A percentile compares a stretch with the other conserved stretches of the same genome.
These are phyloP conservation scores for Eucalyptus paniculata DNA, from an alignment of 345 rosid species.

Conservation along the genomic window DNA sequence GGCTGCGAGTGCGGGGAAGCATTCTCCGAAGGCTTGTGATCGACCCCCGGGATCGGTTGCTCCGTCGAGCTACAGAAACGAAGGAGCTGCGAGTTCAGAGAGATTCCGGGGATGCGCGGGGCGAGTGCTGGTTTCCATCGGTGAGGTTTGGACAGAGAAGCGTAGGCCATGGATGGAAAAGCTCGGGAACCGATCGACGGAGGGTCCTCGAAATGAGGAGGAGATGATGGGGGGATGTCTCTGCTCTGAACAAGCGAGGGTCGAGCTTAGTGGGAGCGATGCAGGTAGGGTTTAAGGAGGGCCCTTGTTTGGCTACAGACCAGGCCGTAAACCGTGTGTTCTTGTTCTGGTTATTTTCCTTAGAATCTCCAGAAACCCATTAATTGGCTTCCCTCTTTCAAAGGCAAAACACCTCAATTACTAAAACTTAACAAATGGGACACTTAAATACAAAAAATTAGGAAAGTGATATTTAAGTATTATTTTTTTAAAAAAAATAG, in stretches of 20 bases:
- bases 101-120: background rate
- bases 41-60: background rate
- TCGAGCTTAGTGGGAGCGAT: background rate
- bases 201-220: background rate
- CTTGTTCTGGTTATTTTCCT: background rate
- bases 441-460: no score
- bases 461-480: no score
- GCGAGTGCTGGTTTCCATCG: background rate
- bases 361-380: background rate
- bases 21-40: background rate
- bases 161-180: background rate
- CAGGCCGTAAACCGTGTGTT: background rate
- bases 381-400: background rate
- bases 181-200: background rate
- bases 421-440: accelerated
- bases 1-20: background rate
- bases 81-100: background rate
- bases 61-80: background rate
- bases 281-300: background rate
- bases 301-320: background rate
- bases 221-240: background rate
- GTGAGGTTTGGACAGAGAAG: background rate
- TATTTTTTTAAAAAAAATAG: no score
- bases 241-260: background rate
- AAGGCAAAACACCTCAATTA: accelerated